Evolutionary conservation across 1,139 yeast genomes (phyloP).

Genomic region (Pichia sp.): DNA sequence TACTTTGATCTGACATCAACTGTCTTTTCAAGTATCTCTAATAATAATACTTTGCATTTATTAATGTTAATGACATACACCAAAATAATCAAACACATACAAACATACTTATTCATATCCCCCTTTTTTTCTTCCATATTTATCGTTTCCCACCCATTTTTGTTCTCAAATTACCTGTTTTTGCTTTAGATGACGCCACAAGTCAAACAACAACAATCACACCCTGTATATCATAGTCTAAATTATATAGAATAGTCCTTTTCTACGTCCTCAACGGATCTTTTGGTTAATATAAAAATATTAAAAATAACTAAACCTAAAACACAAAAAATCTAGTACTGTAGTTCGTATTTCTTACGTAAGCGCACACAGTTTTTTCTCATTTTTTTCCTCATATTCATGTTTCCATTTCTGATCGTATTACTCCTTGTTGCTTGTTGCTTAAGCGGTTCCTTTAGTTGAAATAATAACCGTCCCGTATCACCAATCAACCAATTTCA

Average conservation of each 20-base stretch:
- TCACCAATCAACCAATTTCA: too few species aligned
- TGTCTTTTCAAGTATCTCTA: constrained; percentile 5
- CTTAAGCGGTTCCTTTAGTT: too few species aligned
- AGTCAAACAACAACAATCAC: not conserved
- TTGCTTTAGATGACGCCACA: not conserved
- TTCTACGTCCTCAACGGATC: constrained; percentile 21
- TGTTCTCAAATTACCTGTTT: not conserved
- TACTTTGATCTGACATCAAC: constrained; percentile 4
- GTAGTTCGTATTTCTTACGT: not conserved
- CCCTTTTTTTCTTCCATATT: not conserved
- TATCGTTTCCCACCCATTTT: not conserved
- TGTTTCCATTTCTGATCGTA: not conserved
- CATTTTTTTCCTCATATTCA: not conserved
- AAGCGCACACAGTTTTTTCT: not conserved
- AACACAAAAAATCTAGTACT: not conserved
- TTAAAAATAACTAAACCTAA: not conserved
- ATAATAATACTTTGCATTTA: not conserved
- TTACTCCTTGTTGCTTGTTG: too few species aligned
- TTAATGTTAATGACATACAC: not conserved
- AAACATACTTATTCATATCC: not conserved
- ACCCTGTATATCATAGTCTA: constrained; percentile 9
- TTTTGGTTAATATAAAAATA: constrained; percentile 8
- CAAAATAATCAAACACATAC: too few species aligned
- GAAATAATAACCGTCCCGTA: too few species aligned
- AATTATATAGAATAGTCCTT: constrained; percentile 18